Evolutionary conservation across 768 basidiomycete genomes (phyloP), one percentile per base, ranked within the genome.

Genomic region (Calocybe gangraenosa): DNA sequence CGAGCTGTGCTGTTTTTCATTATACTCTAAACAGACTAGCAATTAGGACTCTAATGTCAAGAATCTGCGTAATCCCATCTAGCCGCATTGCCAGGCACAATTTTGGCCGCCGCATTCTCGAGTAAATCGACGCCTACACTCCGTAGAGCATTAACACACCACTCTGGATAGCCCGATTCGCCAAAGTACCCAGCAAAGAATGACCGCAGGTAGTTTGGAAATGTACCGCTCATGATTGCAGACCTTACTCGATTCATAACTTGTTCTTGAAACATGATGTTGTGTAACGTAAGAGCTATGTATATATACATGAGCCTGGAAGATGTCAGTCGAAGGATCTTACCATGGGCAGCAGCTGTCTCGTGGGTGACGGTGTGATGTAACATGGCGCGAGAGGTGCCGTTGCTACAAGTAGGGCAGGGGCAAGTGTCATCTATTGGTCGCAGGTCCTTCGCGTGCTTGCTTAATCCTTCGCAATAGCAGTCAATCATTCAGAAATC

Each of bases 321-420:
- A 32, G 44, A 57, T 42, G 30, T 51, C 46, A 42, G 37, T 36
- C 44, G 34, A 14, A 37, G 32, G 21, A 45, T 62, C 68, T 57
- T 58, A 85, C 90, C 86, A 65, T 92, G 89, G 30, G 92, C 90
- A n/a, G 81, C 86, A 9, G 81, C 76, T 2, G 92, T 92, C 65
- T 92, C 90, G 35, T 85, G 77, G 3, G 87, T 86, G 17, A 81
- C 73, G 10, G 77, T 79, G 57, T 87, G 85, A 54, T 92, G 79
- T 8, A 95, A 67, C 46, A 86, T 71, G 8, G 90, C 87, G 47
- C 89, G 74, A 19, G 89, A 78, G 39, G 75, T 79, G 25, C 81
- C 76, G 38, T 68, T 70, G 21, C 61, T 63, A 58, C 92, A 95
- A 3, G 91, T 92, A n/a, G 88, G 88, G 59, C 92, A 95, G 32